Evolutionary conservation across 768 basidiomycete genomes (phyloP), one percentile per base, ranked within the genome.

Genomic region (Amanita thiersii): DNA sequence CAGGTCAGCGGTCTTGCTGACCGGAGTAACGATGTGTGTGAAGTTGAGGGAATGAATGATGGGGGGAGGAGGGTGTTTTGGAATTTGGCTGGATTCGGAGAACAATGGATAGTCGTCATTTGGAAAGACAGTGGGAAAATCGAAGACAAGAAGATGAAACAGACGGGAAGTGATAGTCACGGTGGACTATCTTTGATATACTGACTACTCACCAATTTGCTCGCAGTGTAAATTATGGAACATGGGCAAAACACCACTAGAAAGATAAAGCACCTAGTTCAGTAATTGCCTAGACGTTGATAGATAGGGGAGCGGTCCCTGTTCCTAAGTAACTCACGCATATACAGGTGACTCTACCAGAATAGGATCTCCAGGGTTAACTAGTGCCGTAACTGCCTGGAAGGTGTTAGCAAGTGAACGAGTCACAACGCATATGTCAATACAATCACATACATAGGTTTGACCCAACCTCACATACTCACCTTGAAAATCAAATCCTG

Each of bases 401-500:
- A 36, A 14, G 29, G 29, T 30, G 29, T 37, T 23, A 32, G 14
- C 37, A 25, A 26, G 29, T 29, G 10, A 14, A 20, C 9, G 14
- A 26, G 12, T 17, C 10, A 24, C 8, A 34, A 31, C 11, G 5
- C 19, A 28, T 9, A 2, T 26, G 28, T 15, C 26, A 20, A 17
- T 14, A 18, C 7, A 8, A 35, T 17, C n/a, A 35, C 7, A 6
- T 20, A 6, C 33, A 35, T 8, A 15, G 7, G 6, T 17, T 9
- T 7, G 6, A 6, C 33, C 9, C 24, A 32, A 23, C 11, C 11
- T 23, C 39, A n/a, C 10, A 40, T 23, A 50, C 66, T 3, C 40
- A 86, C 90, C 75, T 93, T 96, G 64, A 72, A 83, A 37, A 97
- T 75, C 49, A 90, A 56, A 66, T 96, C 91, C 61, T 96, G 93